These are phyloP conservation scores for Quercus dentata DNA, from an alignment of 306 rosid genomes.

Conservation along the genomic window DNA sequence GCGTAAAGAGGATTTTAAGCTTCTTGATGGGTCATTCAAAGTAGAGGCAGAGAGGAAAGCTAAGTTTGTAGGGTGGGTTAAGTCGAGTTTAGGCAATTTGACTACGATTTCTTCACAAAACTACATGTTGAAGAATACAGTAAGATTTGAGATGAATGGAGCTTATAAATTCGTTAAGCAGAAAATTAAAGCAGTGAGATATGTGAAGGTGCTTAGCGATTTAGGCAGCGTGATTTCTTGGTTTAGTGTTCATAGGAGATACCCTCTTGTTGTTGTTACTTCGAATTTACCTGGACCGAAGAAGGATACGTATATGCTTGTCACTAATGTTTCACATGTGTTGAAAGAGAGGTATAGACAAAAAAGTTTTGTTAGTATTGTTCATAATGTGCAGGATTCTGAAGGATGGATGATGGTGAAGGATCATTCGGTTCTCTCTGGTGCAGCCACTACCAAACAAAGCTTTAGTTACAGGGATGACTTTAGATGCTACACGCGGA, in stretches of 20 bases:
- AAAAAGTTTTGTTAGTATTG: neutral
- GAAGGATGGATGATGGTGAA: slow-evolving; percentile 75
- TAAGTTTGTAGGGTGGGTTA: slow-evolving; percentile 55
- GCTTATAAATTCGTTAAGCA: slow-evolving; percentile 55
- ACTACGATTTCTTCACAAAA: slow-evolving; percentile 40
- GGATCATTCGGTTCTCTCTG: slow-evolving; percentile 67
- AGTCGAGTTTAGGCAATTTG: slow-evolving; percentile 58
- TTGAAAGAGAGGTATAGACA: slow-evolving; percentile 32
- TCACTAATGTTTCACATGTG: slow-evolving; percentile 55
- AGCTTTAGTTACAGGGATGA: slow-evolving; percentile 31
- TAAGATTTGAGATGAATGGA: slow-evolving; percentile 42
- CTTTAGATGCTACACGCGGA: slow-evolving; percentile 38
- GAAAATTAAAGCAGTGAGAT: slow-evolving; percentile 33
- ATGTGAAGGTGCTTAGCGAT: slow-evolving; percentile 22
- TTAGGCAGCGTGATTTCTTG: slow-evolving; percentile 19
- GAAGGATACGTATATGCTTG: slow-evolving; percentile 33
- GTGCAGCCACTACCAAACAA: slow-evolving; percentile 50
- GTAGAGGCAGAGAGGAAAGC: slow-evolving; percentile 48
- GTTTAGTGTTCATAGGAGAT: slow-evolving; percentile 30
- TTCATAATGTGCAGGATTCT: slow-evolving; percentile 47
- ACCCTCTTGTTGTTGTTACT: slow-evolving; percentile 46
- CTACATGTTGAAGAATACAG: slow-evolving; percentile 34
- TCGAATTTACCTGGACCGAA: slow-evolving; percentile 20
- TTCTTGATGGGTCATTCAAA: slow-evolving; percentile 63
- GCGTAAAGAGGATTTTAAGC: slow-evolving; percentile 29